Percentiles rank a stretch among this genome's conserved stretches.
These are phyloP conservation scores for Ceriops zippeliana DNA, from an alignment of 345 rosid genomes.

Conservation along the genomic window DNA sequence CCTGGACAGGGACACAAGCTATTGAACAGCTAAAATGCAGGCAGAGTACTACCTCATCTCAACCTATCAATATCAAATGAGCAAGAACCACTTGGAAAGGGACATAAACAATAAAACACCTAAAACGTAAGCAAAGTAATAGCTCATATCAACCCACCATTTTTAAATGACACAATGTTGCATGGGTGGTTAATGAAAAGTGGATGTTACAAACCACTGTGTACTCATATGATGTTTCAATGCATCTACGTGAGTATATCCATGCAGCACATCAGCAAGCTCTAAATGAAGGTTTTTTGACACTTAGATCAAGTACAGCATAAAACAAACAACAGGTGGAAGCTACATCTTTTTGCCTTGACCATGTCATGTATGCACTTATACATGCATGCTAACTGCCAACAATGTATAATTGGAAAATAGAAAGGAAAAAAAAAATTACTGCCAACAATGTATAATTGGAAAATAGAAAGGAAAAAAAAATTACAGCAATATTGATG, in stretches of 20 bases:
- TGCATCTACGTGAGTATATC: too few relatives aligned
- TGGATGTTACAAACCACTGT: too few relatives aligned
- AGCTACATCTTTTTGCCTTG: background rate
- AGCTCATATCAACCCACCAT: background rate
- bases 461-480: background rate
- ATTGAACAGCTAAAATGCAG: conserved; percentile 1
- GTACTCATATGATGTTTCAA: too few relatives aligned
- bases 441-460: conserved; percentile 31
- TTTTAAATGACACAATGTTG: background rate
- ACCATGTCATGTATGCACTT: background rate
- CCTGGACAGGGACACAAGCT: conserved; percentile 13
- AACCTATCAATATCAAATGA: background rate
- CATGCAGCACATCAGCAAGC: too few relatives aligned
- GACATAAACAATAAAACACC: conserved; percentile 8
- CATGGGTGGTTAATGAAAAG: background rate
- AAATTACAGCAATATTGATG: conserved; percentile 54
- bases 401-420: conserved; percentile 16
- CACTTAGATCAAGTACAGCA: too few relatives aligned
- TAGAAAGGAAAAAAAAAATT: conserved; percentile 19
- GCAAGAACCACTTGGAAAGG: conserved; percentile 18
- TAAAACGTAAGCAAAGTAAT: background rate
- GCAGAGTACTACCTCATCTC: background rate
- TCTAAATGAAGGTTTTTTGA: too few relatives aligned
- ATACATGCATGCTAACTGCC: conserved; percentile 3
- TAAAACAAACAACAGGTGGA: too few relatives aligned